A percentile compares a stretch with the other conserved stretches of the same genome.
Evolutionary conservation across 768 basidiomycete genomes (phyloP).

Genomic region (Suillus paluster): DNA sequence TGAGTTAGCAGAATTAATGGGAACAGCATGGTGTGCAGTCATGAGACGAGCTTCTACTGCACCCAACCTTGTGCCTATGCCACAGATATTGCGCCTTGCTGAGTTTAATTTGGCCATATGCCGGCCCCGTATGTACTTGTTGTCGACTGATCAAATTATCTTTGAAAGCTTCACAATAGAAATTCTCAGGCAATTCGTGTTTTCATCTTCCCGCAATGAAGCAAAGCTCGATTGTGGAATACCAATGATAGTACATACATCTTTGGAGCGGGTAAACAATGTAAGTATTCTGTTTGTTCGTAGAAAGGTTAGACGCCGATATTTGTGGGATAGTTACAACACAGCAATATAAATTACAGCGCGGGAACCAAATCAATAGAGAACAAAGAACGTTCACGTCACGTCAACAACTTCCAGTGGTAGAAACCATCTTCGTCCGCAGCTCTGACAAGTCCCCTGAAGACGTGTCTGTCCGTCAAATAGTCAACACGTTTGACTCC

Average conservation of each 20-base stretch:
- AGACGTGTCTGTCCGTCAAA: constrained; percentile 36
- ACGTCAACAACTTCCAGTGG: constrained; percentile 35
- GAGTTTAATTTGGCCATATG: background rate
- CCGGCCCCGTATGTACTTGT: background rate
- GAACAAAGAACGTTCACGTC: background rate
- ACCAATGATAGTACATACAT: background rate
- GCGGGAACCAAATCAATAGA: background rate
- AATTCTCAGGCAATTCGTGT: background rate
- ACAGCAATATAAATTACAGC: background rate
- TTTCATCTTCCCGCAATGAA: background rate
- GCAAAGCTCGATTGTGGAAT: background rate
- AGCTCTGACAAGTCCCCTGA: constrained; percentile 40
- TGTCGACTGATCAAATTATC: background rate
- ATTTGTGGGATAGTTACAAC: background rate
- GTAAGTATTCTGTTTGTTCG: too few species aligned
- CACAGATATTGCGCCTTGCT: background rate
- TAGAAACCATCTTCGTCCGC: constrained; percentile 34
- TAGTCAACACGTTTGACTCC: constrained; percentile 48
- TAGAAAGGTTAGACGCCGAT: background rate
- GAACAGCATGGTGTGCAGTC: background rate
- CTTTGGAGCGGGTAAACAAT: too few species aligned
- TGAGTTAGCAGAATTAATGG: background rate
- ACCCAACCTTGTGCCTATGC: background rate
- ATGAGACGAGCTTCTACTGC: background rate
- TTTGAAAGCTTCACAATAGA: background rate